These are phyloP conservation scores for Sequoia sempervirens DNA, from an alignment of 75 land plant species.

Conservation along the genomic window DNA sequence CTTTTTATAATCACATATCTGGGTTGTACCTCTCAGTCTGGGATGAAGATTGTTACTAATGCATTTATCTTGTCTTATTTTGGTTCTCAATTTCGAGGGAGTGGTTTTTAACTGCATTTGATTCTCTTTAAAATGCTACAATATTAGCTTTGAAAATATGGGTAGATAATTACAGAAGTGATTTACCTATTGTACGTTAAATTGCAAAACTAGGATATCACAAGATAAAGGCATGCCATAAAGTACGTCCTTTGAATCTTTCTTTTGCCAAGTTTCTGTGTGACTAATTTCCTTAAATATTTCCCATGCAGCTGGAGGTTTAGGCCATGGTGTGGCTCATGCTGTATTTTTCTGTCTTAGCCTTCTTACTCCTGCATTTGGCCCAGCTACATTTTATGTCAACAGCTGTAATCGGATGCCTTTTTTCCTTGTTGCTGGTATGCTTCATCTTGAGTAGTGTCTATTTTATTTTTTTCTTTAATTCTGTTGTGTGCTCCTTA, in stretches of 20 bases:
- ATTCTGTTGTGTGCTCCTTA: not conserved
- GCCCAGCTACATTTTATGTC: conserved; percentile 83
- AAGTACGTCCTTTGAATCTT: not conserved
- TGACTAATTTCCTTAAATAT: not conserved
- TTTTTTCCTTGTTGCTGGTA: conserved; percentile 84
- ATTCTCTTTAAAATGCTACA: not conserved
- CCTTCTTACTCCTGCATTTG: conserved; percentile 90
- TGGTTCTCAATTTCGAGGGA: not conserved
- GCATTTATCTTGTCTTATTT: not conserved
- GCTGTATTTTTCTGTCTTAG: conserved; percentile 92
- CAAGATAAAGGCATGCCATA: not conserved
- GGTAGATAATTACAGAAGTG: not conserved
- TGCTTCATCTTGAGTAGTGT: conserved; percentile 11
- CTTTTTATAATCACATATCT: not conserved
- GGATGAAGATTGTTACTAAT: not conserved
- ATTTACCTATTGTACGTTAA: not conserved
- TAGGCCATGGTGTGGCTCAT: conserved; percentile 97
- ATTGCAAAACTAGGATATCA: not conserved
- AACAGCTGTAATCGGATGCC: conserved; percentile 73
- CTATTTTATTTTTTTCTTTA: not conserved
- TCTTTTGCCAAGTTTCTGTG: not conserved
- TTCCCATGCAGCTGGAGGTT: conserved; percentile 80
- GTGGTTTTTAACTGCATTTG: not conserved
- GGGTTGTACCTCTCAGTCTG: not conserved
- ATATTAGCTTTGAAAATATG: not conserved